These are phyloP conservation scores for Linum usitatissimum DNA, from an alignment of 345 rosid species.

Conservation along the genomic window DNA sequence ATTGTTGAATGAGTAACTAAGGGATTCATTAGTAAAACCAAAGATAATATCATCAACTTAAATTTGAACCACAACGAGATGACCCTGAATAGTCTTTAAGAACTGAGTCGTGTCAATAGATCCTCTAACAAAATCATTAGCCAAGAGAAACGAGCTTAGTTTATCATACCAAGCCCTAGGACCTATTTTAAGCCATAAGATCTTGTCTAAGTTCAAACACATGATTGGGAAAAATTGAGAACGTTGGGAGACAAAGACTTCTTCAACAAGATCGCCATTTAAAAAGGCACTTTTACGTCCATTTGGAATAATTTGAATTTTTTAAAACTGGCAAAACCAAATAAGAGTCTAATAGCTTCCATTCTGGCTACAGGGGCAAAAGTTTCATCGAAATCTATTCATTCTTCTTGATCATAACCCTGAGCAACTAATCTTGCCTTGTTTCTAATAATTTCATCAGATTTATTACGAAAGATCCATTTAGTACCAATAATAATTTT, in stretches of 20 bases:
- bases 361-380: not conserved
- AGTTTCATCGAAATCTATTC: not conserved
- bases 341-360: not conserved
- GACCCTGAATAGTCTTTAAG: not conserved
- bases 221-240: not conserved
- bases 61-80: not conserved
- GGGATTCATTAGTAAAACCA: not conserved
- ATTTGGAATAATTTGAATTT: not conserved
- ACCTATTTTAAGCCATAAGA: not conserved
- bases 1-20: too few species aligned
- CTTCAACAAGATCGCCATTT: not conserved
- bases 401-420: not conserved
- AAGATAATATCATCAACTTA: not conserved
- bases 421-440: not conserved
- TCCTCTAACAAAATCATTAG: not conserved
- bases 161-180: not conserved
- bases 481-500: not conserved
- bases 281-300: not conserved
- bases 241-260: not conserved
- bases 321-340: not conserved
- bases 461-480: not conserved
- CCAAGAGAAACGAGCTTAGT: not conserved
- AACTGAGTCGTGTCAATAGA: not conserved
- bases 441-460: not conserved
- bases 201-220: not conserved